Conservation (phyloP, 257 asterid species). For the Primulina eburnea region DNA sequence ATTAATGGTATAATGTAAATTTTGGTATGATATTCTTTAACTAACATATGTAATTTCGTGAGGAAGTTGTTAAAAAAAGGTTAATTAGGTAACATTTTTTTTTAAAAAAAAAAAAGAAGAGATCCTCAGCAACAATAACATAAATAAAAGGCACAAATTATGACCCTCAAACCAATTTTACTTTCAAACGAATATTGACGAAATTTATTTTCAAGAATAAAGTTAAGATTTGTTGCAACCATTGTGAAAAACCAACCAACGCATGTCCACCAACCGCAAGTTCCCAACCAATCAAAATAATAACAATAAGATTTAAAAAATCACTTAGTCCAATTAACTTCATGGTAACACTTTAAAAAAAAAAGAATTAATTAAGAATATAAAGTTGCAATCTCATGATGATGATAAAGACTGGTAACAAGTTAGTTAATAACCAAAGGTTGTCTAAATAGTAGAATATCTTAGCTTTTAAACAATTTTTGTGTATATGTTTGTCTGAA, state of each 20-base stretch:
- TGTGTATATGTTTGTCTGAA: conserved; percentile 32
- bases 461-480: conserved; percentile 54
- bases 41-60: too few relatives aligned
- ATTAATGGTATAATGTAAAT: too few relatives aligned
- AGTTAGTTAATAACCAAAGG: conserved; percentile 26
- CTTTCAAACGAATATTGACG: too few relatives aligned
- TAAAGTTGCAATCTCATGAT: conserved; percentile 45
- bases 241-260: not conserved
- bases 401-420: conserved; percentile 7
- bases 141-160: not conserved
- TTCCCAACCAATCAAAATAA: not conserved
- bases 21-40: too few relatives aligned
- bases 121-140: too few relatives aligned
- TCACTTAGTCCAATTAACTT: conserved; percentile 43
- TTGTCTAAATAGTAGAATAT: conserved; percentile 33
- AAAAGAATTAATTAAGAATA: too few relatives aligned
- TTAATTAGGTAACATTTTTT: too few relatives aligned
- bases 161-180: not conserved
- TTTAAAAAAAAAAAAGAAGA: too few relatives aligned
- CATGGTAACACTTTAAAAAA: conserved; percentile 58
- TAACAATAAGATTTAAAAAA: not conserved
- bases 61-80: too few relatives aligned
- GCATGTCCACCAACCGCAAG: not conserved
- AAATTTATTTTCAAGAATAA: too few relatives aligned
- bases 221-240: not conserved